Base-by-base conservation (phyloP, 257 asterid genomes). In the Mitragyna speciosa region DNA sequence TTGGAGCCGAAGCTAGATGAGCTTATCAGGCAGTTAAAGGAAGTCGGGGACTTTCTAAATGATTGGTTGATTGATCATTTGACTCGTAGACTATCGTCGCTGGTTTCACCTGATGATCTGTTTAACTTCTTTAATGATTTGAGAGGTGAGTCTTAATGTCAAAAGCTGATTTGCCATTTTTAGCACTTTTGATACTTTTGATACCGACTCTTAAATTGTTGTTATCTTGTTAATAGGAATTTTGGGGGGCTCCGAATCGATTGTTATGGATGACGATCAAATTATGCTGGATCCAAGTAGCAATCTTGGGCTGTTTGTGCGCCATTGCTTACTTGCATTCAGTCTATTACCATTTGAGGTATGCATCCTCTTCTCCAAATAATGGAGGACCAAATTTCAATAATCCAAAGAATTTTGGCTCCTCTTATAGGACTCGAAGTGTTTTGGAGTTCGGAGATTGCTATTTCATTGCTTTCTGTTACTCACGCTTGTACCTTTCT, bases 261-360 rank as follows among this genome's bases (percentile, higher is more conserved):
- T 79, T 82, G 91, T 81, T 48, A 79, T 91, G 89, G 99, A 96
- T 75, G 98, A 93, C 73, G 97, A 93, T 83, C 98, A 92, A 84
- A 92, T 92, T 80, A 88, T 90, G 90, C 88, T 96, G 81, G 98
- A 94, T 81, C 96, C 99, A 33, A 90, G 87, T 81, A 92, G 98
- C 84, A 89, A 61, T 72, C 85, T 91, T 81, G 99, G 99, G 77
- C 84, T 94, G 83, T 96, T 91, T 83, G 86, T 89, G 65, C 85
- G 99, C 33, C 92, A 93, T n/a, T 92, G 98, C 89, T 83, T 92
- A 82, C 97, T 93, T 77, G 88, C 92, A 54, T 93, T 96, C 86
- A 90, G 88, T 87, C 92, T 89, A 73, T 89, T 89, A 89, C 87
- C 95, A 20, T 96, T 96, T 80, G 99, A 95, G 99, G 98, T 94